Evolutionary conservation across 1,284 basidiomycete genomes (phyloP).

Genomic region (Microbotryum saponariae): DNA sequence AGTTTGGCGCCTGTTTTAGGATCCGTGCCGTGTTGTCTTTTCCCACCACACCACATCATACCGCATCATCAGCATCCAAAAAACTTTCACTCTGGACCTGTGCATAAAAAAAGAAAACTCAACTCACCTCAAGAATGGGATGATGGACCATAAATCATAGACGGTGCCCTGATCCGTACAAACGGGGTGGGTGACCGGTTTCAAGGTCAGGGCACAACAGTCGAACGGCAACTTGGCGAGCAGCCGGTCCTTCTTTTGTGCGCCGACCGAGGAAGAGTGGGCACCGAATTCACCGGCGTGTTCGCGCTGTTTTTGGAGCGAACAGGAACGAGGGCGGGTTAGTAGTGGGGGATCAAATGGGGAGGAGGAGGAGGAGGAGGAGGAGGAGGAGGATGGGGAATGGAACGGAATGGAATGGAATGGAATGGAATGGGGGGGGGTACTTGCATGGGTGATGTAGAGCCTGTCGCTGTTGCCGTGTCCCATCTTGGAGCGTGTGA

Average conservation of each 20-base stretch:
- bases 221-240: constrained; percentile 29
- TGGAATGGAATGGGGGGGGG: not conserved
- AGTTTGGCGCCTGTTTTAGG: constrained; percentile 81
- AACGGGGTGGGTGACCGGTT: constrained; percentile 36
- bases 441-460: constrained; percentile 24
- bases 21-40: constrained; percentile 41
- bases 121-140: constrained; percentile 8
- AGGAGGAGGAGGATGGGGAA: not conserved
- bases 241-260: constrained; percentile 4
- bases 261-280: constrained; percentile 22
- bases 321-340: not conserved
- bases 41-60: too few relatives aligned
- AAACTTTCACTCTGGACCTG: too few relatives aligned
- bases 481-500: constrained; percentile 6
- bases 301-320: constrained; percentile 12
- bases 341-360: too few relatives aligned
- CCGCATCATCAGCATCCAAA: too few relatives aligned
- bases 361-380: not conserved
- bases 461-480: constrained; percentile 24
- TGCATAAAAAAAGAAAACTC: too few relatives aligned
- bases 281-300: constrained; percentile 25
- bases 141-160: constrained; percentile 34
- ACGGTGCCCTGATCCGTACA: constrained; percentile 33
- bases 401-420: too few relatives aligned
- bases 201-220: constrained; percentile 36